Base-by-base conservation (phyloP, 345 rosid genomes). In the Citrus glauca region DNA sequence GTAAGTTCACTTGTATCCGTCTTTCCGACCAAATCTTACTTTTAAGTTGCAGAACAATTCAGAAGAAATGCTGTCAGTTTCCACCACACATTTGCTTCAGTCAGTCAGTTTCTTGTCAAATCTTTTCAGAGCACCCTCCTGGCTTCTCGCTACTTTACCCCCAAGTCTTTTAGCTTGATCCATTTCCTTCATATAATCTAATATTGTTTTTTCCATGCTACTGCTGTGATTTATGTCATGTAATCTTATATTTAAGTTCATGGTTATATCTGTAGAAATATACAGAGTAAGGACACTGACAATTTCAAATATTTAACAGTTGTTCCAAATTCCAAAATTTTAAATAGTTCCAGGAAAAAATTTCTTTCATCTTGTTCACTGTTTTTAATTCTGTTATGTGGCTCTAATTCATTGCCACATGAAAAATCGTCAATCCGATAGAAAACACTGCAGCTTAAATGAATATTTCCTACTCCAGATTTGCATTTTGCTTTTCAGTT, bases 1-100 rank as follows among this genome's bases (percentile, higher is more conserved):
- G 99, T 95, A 86, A 90, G 99, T 92, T 80, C 55, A 65, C 24
- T 74, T 19, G 7, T 73, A 33, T 69, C 64, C 9, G 56, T 79
- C 17, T 74, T 35, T 69, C 76, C 60, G 40, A 40, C 76, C 66
- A 10, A 13, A 22, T 60, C 70, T 50, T 66, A n/a, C 40, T 42
- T 24, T 48, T 32, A 76, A 50, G 56, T 22, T 40, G 63, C 67
- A 80, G 38, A 65, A 50, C 14, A 5, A 53, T 25, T 53, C 48
- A 76, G 28, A 72, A 4, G 66, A 66, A 60, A 22, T n/a, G 57
- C 37, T 48, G 30, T 69, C 33, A 71, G 60, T 17, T 59, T 53
- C 45, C 35, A 14, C 2, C 25, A 35, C 24, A 59, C 45, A 67
- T 65, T 74, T 78, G 56, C 63, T 69, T 69, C 24, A n/a, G 5